Conservation (phyloP, 371 early-diverging fungal genomes). For the Mortierella sp. region DNA sequence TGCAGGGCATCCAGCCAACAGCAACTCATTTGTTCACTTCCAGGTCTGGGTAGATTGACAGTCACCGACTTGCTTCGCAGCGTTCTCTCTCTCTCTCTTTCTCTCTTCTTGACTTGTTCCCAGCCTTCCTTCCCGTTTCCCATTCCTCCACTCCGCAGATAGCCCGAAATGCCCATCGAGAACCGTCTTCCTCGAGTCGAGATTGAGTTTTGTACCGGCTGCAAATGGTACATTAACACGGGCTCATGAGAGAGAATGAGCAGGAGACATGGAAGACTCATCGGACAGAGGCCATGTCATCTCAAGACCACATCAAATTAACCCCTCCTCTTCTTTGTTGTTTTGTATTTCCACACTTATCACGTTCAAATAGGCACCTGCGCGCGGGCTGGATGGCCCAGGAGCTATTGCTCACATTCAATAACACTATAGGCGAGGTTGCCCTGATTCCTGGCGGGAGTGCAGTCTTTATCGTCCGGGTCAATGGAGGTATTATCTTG, state of each 20-base stretch:
- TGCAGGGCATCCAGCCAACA: neutral
- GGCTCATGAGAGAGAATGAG: too few species aligned
- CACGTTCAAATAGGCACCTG: conserved; percentile 50
- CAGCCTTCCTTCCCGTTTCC: neutral
- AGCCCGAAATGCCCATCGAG: conserved; percentile 25
- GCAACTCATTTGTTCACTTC: neutral
- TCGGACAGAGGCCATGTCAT: neutral
- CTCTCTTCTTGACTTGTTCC: neutral
- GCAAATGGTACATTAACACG: conserved; percentile 59
- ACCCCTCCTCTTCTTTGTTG: neutral
- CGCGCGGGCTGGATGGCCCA: conserved; percentile 79
- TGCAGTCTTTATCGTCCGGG: conserved; percentile 70
- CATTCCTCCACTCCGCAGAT: neutral
- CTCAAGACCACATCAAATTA: neutral
- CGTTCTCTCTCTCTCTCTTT: neutral
- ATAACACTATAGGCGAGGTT: conserved; percentile 68
- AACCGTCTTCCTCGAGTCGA: conserved; percentile 57
- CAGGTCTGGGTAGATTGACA: neutral
- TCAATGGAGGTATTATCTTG: conserved; percentile 60
- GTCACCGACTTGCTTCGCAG: neutral
- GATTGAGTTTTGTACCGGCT: conserved; percentile 65
- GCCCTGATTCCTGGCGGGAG: conserved; percentile 71
- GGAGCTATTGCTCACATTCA: conserved; percentile 75
- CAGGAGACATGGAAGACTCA: conserved; percentile 1
- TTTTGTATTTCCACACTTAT: neutral